Base-by-base conservation (phyloP, 441 rosid genomes). In the Populus hybrid region DNA sequence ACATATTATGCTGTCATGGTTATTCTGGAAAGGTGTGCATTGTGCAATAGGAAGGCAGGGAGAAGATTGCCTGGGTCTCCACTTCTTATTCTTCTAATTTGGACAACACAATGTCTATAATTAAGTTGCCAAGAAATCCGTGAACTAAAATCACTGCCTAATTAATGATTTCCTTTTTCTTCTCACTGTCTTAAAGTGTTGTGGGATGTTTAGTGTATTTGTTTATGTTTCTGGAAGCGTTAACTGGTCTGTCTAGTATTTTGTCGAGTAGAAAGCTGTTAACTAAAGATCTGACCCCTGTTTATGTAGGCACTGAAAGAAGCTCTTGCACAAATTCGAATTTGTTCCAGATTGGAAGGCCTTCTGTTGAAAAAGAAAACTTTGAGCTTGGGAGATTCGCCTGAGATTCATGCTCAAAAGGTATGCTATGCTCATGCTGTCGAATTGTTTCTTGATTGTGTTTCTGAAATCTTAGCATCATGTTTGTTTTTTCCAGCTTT, bases 321-420 rank as follows among this genome's bases (percentile, higher is more conserved):
- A 84, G 94, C 97, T 74, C 93, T 93, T 77, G 88, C 90, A 66
- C 87, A 87, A 81, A 87, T 93, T 74, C 94, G 94, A 67, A 85
- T 89, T 71, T 96, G 98, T 83, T 88, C 97, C 71, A 87, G 89
- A 80, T 66, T 96, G 84, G 98, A 94, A 87, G 92, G 87, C 81
- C 92, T 92, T 86, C 83, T 91, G 71, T 77, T 88, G 81, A 88
- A 82, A 87, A 91, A 94, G 91, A 92, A 89, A 79, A 74, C 74
- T 84, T 79, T 92, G 33, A 88, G 77, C 88, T 85, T 81, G 80
- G 98, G 98, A 72, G 99, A 96, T 80, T 88, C 98, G 77, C 88
- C 89, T 31, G 97, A 96, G 85, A 71, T 92, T 83, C 99, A 92
- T 91, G 96, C 97, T 72, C 98, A 89, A 79, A 94, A 94, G 94